phyloP scores from a whole-genome alignment of 2,329 filamentous ascomycete genomes.

The Berkeleyomyces rouxiae region DNA sequence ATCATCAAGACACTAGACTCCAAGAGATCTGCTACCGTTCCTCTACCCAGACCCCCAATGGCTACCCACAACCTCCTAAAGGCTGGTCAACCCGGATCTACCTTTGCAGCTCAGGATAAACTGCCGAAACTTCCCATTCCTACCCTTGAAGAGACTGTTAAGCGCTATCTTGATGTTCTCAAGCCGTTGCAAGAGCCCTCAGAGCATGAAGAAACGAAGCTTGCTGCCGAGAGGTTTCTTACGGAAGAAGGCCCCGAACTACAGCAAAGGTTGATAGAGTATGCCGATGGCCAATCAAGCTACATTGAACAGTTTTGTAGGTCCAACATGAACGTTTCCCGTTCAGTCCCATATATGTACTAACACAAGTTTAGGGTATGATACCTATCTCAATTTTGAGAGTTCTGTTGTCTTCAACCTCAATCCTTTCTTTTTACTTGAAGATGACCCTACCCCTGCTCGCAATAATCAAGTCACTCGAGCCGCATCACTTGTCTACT shows the following conservation, averaged over 20 bases:
- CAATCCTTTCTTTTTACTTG: slow-evolving; percentile 93
- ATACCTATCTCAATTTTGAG: slow-evolving; percentile 95
- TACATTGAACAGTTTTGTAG: slow-evolving; percentile 98
- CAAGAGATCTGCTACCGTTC: neutral
- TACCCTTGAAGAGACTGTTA: slow-evolving; percentile 60
- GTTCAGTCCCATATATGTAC: neutral
- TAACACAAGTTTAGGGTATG: slow-evolving; percentile 55
- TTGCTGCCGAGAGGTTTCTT: slow-evolving; percentile 70
- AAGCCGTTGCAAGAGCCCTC: slow-evolving; percentile 64
- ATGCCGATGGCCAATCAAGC: slow-evolving; percentile 78
- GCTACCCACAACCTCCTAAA: slow-evolving; percentile 32
- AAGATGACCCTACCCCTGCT: slow-evolving; percentile 92
- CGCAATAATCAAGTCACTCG: slow-evolving; percentile 81
- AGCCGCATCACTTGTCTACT: slow-evolving; percentile 80
- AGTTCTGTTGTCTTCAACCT: slow-evolving; percentile 94
- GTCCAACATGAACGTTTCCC: slow-evolving; percentile 21
- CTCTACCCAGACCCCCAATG: slow-evolving; percentile 24
- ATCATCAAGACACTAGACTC: neutral
- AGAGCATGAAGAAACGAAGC: slow-evolving; percentile 68
- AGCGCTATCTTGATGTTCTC: slow-evolving; percentile 64
- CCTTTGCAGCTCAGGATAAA: slow-evolving; percentile 75
- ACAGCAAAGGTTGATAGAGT: slow-evolving; percentile 78
- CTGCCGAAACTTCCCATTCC: slow-evolving; percentile 88
- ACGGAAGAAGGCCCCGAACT: slow-evolving; percentile 64
- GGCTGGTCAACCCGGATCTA: slow-evolving; percentile 53